Base-by-base conservation (phyloP, 2,329 filamentous ascomycete genomes). In the Pezicula rhizophila region DNA sequence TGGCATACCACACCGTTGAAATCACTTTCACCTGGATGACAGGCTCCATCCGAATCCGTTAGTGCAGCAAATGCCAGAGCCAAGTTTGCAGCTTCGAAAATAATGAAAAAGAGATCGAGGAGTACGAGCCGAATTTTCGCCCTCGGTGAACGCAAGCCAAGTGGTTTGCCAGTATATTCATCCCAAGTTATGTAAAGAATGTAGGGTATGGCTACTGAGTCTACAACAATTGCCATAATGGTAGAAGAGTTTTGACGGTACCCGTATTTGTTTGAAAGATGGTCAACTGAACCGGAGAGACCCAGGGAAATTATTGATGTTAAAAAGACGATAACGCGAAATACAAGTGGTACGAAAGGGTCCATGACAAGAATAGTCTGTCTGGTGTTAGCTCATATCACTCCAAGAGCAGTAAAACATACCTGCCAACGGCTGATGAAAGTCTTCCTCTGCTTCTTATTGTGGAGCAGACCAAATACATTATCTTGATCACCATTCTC, bases 181-280 rank as follows among this genome's bases (percentile, higher is more conserved):
- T 99, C 93, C 71, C 85, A 95, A 20, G 91, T 95, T 71, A 97
- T 93, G 70, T 96, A 97, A 43, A 87, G 72, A 48, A 95, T 85
- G 68, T 97, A 99, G 2, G 92, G 82, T 50, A 97, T 78, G 3
- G 93, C 92, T 12, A 97, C 78, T 6, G 85, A 82, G 67, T 97
- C 92, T 35, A 99, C 87, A 33, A 89, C 80, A 47, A 97, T 85
- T 26, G 92, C 92, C 71, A 97, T 90, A 51, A 90, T 79, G 7
- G 89, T 87, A 45, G 93, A 95, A 35, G 85, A 81, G 26, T 79
- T 82, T 64, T 89, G 83, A 2, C 74, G 68, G 26, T 70, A 66
- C 62, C 66, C 50, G 61, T 62, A 64, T 40, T 55, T 55, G 35
- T 70, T 58, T 58, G 67, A 58, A 23, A 72, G 67, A 57, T 82